Base-by-base conservation (phyloP, 768 basidiomycete species). In the Suillus plorans region DNA sequence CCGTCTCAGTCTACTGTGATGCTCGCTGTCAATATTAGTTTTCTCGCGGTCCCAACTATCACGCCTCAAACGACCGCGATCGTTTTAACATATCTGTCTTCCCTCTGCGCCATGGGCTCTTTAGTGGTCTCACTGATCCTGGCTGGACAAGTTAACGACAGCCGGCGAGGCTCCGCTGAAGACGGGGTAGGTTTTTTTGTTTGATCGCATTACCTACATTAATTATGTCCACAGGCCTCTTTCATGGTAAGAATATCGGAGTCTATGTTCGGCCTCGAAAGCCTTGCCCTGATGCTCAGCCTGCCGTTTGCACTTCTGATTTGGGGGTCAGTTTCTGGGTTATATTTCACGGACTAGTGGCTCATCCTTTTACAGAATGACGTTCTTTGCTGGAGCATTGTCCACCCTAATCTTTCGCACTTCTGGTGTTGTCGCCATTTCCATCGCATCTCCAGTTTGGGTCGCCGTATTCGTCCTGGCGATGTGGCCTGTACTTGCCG, bases 11-110 rank as follows among this genome's bases (percentile, higher is more conserved):
- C 78, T 1, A 83, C 82, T 1, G 83, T 86, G 14, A 71, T 87
- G 42, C 71, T 86, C 3, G 81, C 80, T n/a, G 83, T 81, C 1
- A 84, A 85, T 61, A 80, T 88, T 0, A 81, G 80, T 0, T 85
- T 86, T 67, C 71, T 87, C 10, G 81, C 83, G 6, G 84, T 87
- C 31, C 81, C 80, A 20, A 74, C 76, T 34, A 77, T 82, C 39
- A 76, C 20, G 31, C 14, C 68, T 59, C 75, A 65, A 50, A 28
- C 18, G 16, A 10, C 28, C 47, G 42, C n/a, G 59, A 52, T 45
- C 22, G 10, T 75, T 67, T 68, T 75, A 16, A 74, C 76, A 62
- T 81, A 80, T 60, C 64, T 78, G 10, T 82, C 82, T 2, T 75
- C 75, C 8, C 56, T 80, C 9, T 69, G 74, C n/a, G 77, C 72